phyloP scores from a whole-genome alignment of 2,329 filamentous ascomycete species.

The Akanthomyces dipterigenus region DNA sequence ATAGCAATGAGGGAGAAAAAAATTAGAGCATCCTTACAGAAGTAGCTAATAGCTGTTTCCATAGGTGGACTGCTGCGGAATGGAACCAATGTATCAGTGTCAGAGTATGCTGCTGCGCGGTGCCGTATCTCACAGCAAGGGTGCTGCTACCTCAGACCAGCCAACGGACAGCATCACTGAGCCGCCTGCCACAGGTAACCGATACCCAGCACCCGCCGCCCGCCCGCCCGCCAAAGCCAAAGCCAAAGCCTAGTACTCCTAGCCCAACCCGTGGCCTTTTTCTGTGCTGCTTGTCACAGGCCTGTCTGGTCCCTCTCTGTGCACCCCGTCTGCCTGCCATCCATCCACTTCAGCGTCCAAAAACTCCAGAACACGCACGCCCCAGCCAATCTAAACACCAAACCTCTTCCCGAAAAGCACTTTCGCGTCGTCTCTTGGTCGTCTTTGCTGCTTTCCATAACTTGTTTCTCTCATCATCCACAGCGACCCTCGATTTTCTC shows the following conservation, averaged over 20 bases:
- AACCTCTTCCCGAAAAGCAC: conserved; percentile 7
- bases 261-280: neutral
- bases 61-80: no score
- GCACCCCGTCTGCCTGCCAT: neutral
- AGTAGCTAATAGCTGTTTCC: no score
- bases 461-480: neutral
- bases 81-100: no score
- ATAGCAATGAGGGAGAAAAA: no score
- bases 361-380: neutral
- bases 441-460: neutral
- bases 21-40: no score
- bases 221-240: no score
- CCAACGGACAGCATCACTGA: no score
- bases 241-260: neutral
- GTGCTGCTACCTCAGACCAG: neutral
- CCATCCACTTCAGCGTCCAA: neutral
- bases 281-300: neutral
- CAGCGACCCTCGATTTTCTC: neutral
- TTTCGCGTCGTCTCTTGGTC: neutral
- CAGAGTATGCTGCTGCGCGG: no score
- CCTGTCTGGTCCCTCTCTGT: neutral
- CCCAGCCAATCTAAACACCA: conserved; percentile 6
- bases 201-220: neutral
- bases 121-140: neutral
- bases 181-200: no score